These are phyloP conservation scores for Tilletia horrida DNA, from an alignment of 1,284 basidiomycete species.

Conservation along the genomic window DNA sequence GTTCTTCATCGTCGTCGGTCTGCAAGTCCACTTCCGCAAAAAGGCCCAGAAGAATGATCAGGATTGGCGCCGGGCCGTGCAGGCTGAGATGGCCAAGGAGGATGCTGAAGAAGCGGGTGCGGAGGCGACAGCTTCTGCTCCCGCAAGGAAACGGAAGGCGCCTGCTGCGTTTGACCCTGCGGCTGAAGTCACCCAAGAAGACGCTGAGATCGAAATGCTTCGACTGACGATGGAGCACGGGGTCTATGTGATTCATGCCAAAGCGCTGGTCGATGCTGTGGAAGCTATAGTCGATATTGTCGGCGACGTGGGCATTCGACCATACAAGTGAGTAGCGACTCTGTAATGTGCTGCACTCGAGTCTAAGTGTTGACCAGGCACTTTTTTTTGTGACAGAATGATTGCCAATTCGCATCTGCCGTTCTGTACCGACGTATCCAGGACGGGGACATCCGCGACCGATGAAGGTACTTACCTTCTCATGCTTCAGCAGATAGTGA, in stretches of 20 bases:
- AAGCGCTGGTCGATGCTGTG: conserved; percentile 11
- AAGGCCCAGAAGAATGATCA: conserved; percentile 15
- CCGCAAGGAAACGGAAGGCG: not conserved
- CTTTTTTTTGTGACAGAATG: not conserved
- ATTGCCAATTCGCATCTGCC: conserved; percentile 14
- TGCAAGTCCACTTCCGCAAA: conserved; percentile 13
- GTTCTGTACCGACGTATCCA: not conserved
- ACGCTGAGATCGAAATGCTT: conserved; percentile 9
- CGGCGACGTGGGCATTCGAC: conserved; percentile 3
- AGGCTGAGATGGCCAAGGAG: not conserved
- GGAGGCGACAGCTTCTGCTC: not conserved
- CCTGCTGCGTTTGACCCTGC: not conserved
- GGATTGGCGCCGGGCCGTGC: not conserved
- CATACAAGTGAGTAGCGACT: conserved; percentile 7
- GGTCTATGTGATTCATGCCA: conserved; percentile 11
- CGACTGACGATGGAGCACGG: conserved; percentile 17
- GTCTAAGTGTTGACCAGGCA: not conserved
- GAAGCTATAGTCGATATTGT: conserved; percentile 8
- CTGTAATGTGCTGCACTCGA: too few species aligned
- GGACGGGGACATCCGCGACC: not conserved
- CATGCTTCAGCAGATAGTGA: conserved; percentile 14
- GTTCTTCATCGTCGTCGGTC: conserved; percentile 6
- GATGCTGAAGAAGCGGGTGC: not conserved
- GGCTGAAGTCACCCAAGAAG: not conserved
- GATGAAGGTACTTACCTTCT: not conserved